Evolutionary conservation across 306 rosid genomes (phyloP), one percentile per base, ranked within the genome.

Genomic region (Medicago lupulina): DNA sequence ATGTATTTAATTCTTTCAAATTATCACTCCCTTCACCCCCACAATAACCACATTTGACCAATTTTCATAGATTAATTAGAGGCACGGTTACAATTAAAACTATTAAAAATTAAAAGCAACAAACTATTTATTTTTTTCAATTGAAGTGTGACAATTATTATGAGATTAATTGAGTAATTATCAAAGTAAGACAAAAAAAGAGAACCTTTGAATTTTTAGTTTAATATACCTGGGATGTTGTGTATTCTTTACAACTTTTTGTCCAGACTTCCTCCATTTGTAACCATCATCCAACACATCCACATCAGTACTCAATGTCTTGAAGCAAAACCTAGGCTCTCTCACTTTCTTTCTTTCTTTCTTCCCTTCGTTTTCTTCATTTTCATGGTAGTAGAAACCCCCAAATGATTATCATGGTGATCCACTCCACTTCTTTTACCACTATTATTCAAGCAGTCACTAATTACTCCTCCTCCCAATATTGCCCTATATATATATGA

Each of bases 211-310:
- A 61, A 49, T 49, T 54, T 7, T 12, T 16, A 16, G 17, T n/a
- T n/a, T n/a, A n/a, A n/a, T n/a, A n/a, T 79, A 89, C 99, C 99
- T 92, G 76, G 99, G 99, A 70, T 96, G 98, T 67, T 96, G 97
- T 15, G 99, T 96, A 93, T 96, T 96, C 88, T 96, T 96, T 0
- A 96, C 99, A 16, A 96, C 99, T 87, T 96, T 96, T 86, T 96
- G 99, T 64, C 99, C 99, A 75, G 92, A 96, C 86, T 96, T 96
- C 62, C 99, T 91, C 99, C 99, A 95, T 53, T 95, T 95, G 91
- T 95, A 95, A 43, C 99, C 99, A 85, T 96, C 99, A 70, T 96
- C 99, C 77, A 96, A 85, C 66, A 96, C 99, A 88, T 96, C 99
- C 8, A 96, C 96, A 46, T 96, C 98, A 61, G 31, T 16, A 59